Conservation (phyloP, 2,329 filamentous ascomycete species). For the Calonectria pteridis region DNA sequence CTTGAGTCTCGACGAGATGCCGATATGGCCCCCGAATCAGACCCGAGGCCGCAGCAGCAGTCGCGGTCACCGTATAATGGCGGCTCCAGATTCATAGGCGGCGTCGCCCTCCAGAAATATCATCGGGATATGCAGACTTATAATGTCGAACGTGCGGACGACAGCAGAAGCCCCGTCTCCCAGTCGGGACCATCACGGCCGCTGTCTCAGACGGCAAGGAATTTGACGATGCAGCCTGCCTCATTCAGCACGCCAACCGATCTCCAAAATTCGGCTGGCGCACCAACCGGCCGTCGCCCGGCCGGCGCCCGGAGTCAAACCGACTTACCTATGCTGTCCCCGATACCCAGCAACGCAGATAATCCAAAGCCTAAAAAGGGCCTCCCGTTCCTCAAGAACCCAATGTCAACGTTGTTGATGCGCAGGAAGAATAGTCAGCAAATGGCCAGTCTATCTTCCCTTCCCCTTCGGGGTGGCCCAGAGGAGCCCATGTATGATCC, state of each 20-base stretch:
- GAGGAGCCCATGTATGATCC: conserved; percentile 70
- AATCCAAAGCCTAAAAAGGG: conserved; percentile 64
- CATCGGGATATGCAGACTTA: conserved; percentile 53
- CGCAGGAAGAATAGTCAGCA: conserved; percentile 68
- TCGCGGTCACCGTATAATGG: conserved; percentile 51
- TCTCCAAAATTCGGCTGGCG: conserved; percentile 52
- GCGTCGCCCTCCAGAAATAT: conserved; percentile 65
- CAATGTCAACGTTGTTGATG: conserved; percentile 70
- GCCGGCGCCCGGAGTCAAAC: conserved; percentile 55
- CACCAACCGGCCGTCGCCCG: conserved; percentile 56
- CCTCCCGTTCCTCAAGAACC: conserved; percentile 70
- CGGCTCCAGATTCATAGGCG: conserved; percentile 66
- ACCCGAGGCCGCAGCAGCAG: conserved; percentile 42
- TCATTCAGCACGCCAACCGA: conserved; percentile 64
- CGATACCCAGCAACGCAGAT: conserved; percentile 51
- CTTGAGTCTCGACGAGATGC: conserved; percentile 42
- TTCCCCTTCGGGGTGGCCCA: conserved; percentile 54
- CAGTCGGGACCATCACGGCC: conserved; percentile 47
- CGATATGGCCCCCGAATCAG: conserved; percentile 38
- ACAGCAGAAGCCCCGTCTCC: conserved; percentile 32
- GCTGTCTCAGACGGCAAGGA: conserved; percentile 39
- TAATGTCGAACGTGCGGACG: conserved; percentile 35
- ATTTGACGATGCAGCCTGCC: conserved; percentile 51
- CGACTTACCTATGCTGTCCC: conserved; percentile 51
- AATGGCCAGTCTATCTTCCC: conserved; percentile 56